These are phyloP conservation scores for Hysterium pulicare DNA, from an alignment of 2,329 filamentous ascomycete species.

Conservation along the genomic window DNA sequence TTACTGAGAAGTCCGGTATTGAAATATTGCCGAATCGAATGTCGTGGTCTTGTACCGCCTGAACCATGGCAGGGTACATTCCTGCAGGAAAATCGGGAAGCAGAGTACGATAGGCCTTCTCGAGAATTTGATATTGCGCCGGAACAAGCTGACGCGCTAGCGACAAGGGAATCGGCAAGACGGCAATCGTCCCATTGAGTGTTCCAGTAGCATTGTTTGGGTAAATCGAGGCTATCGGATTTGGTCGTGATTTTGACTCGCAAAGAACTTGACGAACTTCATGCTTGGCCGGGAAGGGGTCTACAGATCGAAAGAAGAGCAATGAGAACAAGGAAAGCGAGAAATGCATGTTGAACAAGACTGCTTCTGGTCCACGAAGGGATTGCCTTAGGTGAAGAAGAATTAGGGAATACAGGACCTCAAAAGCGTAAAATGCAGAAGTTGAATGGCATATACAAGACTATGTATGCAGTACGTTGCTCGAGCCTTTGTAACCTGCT, in stretches of 20 bases:
- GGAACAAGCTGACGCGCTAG: slow-evolving; percentile 50
- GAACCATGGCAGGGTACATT: slow-evolving; percentile 54
- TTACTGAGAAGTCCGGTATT: slow-evolving; percentile 50
- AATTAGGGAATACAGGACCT: too few species aligned
- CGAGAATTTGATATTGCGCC: slow-evolving; percentile 48
- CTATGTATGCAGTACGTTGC: too few species aligned
- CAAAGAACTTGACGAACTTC: background rate
- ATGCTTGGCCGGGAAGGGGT: too few species aligned
- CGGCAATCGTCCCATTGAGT: slow-evolving; percentile 52
- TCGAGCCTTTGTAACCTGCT: too few species aligned
- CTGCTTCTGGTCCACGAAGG: too few species aligned
- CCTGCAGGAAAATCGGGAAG: slow-evolving; percentile 49
- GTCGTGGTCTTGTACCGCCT: slow-evolving; percentile 52
- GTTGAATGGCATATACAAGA: too few species aligned
- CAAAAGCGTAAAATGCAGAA: too few species aligned
- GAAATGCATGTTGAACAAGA: too few species aligned
- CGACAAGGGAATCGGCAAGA: slow-evolving; percentile 51
- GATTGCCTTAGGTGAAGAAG: too few species aligned
- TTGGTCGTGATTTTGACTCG: slow-evolving; percentile 34
- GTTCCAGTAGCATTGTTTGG: slow-evolving; percentile 51
- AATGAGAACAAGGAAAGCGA: too few species aligned
- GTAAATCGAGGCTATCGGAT: slow-evolving; percentile 48
- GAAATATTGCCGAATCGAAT: slow-evolving; percentile 44
- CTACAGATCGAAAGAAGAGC: too few species aligned
- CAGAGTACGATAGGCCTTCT: slow-evolving; percentile 46